These are phyloP conservation scores for Coemansia sp. DNA, from an alignment of 192 early-diverging fungal species.

Conservation along the genomic window DNA sequence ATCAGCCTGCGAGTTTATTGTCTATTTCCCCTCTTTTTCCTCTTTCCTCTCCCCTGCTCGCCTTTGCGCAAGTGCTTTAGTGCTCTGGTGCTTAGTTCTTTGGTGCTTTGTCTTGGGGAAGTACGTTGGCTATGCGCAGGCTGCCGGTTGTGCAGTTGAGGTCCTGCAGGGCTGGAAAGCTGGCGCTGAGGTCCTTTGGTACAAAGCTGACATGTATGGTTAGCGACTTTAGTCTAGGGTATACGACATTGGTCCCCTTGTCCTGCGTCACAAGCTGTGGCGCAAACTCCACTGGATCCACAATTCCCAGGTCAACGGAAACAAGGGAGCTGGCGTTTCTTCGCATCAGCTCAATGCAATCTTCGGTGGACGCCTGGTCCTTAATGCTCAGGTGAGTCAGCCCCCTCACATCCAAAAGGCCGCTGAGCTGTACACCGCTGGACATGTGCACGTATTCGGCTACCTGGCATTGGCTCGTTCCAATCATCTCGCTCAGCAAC, in stretches of 20 bases:
- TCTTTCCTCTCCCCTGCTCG: too few relatives aligned
- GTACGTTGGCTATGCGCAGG: constrained; percentile 18
- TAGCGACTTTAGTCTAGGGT: constrained; percentile 24
- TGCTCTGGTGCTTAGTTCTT: too few relatives aligned
- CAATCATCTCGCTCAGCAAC: constrained; percentile 13
- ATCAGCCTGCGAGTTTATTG: too few relatives aligned
- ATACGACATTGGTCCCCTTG: constrained; percentile 15
- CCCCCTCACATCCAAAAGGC: constrained; percentile 17
- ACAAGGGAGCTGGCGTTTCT: constrained; percentile 31
- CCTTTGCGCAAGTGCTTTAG: too few relatives aligned
- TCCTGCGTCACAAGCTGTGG: constrained; percentile 23
- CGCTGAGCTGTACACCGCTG: constrained; percentile 33
- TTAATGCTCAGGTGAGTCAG: constrained; percentile 38
- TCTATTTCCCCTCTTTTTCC: too few relatives aligned
- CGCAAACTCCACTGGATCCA: constrained; percentile 24
- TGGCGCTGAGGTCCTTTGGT: constrained; percentile 18
- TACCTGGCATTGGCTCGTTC: not conserved
- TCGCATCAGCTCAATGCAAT: constrained; percentile 41
- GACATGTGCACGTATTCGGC: constrained; percentile 42
- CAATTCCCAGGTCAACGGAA: constrained; percentile 27
- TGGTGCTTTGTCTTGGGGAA: too few relatives aligned
- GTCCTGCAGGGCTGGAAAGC: constrained; percentile 27
- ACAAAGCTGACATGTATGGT: constrained; percentile 21
- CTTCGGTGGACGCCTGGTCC: constrained; percentile 19
- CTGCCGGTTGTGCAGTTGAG: constrained; percentile 21